Conservation (phyloP, 1,284 basidiomycete genomes). For the Cryptococcus jaspeensis region DNA sequence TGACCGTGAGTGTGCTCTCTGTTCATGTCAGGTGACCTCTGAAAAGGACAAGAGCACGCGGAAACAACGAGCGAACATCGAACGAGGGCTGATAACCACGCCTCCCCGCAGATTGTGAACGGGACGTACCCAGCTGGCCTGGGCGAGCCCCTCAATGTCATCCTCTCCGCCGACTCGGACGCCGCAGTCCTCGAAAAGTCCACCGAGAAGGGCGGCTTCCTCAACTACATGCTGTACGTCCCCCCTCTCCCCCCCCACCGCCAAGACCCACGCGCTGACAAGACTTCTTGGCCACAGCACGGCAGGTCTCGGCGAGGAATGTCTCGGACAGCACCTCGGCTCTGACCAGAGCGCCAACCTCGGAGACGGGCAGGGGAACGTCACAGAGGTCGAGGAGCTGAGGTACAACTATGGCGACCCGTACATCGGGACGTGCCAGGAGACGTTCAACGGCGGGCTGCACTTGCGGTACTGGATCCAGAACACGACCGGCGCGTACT, state of each 20-base stretch:
- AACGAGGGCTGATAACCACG: neutral
- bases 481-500: slow-evolving; percentile 68
- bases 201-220: slow-evolving; percentile 66
- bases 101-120: slow-evolving; percentile 55
- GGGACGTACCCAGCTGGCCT: slow-evolving; percentile 69
- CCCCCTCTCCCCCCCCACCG: neutral
- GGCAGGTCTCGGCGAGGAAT: slow-evolving; percentile 59
- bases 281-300: slow-evolving; percentile 34
- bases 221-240: slow-evolving; percentile 71
- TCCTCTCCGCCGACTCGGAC: slow-evolving; percentile 80
- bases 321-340: slow-evolving; percentile 76
- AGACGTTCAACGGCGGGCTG: slow-evolving; percentile 82
- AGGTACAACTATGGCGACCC: slow-evolving; percentile 77
- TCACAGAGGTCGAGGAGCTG: slow-evolving; percentile 72
- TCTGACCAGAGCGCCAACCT: slow-evolving; percentile 71
- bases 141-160: slow-evolving; percentile 85
- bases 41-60: neutral
- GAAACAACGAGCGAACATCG: neutral
- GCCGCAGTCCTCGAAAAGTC: slow-evolving; percentile 65
- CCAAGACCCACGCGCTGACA: neutral
- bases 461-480: slow-evolving; percentile 91
- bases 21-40: neutral
- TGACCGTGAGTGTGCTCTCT: slow-evolving; percentile 23
- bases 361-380: slow-evolving; percentile 76
- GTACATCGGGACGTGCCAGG: slow-evolving; percentile 72